Evolutionary conservation across 805 yeast genomes (phyloP).

Genomic region (Barnettozyma salicaria): DNA sequence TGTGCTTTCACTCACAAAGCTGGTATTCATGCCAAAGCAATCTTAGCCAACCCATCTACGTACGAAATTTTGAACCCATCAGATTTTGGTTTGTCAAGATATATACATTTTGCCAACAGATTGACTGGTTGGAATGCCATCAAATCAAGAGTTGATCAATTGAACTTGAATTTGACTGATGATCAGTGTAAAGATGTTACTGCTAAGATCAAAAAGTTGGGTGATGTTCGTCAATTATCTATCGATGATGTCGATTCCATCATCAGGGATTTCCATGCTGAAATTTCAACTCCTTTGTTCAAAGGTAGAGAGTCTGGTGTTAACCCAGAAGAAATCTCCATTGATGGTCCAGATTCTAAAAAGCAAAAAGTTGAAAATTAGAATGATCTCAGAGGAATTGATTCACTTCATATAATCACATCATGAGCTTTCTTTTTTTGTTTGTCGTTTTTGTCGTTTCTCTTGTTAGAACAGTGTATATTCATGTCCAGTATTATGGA

Average conservation of each 20-base stretch:
- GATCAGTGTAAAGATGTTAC: constrained; percentile 95
- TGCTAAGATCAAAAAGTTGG: constrained; percentile 83
- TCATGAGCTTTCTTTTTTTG: neutral
- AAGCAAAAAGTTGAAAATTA: constrained; percentile 27
- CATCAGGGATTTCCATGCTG: constrained; percentile 88
- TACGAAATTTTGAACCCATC: constrained; percentile 92
- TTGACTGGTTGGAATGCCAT: constrained; percentile 99
- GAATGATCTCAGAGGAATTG: constrained; percentile 1
- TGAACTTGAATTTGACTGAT: constrained; percentile 83
- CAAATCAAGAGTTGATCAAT: constrained; percentile 95
- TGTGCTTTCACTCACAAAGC: constrained; percentile 99
- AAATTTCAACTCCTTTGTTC: constrained; percentile 50
- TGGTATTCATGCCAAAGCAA: constrained; percentile 98
- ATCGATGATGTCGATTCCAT: constrained; percentile 97
- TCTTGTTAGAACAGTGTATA: too few relatives aligned
- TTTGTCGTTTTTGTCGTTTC: neutral
- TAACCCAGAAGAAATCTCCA: constrained; percentile 20
- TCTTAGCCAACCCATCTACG: constrained; percentile 97
- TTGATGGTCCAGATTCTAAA: constrained; percentile 27
- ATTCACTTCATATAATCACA: neutral
- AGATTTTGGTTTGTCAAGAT: constrained; percentile 93
- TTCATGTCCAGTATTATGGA: neutral
- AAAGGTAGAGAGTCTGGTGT: constrained; percentile 21
- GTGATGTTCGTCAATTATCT: constrained; percentile 89
- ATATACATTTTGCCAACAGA: constrained; percentile 96